These are phyloP conservation scores for Penicillium paneum DNA, from an alignment of 2,329 filamentous ascomycete genomes.

Conservation along the genomic window DNA sequence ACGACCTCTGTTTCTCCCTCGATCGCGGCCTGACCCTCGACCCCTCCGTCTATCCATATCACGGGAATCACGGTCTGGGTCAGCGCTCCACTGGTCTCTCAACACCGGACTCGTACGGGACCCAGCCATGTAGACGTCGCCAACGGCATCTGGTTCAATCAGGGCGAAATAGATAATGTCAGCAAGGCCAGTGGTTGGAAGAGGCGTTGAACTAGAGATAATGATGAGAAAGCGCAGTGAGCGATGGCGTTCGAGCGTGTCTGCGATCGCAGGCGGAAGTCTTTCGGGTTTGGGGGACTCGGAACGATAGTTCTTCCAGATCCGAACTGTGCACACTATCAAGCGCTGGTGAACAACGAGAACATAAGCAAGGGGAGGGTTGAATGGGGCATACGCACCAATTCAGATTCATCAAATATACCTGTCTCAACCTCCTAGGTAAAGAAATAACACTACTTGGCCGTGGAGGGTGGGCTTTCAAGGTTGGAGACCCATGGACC, in stretches of 20 bases:
- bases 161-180: constrained; percentile 3
- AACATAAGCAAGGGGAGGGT: constrained; percentile 16
- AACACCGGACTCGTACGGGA: constrained; percentile 49
- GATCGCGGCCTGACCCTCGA: constrained; percentile 41
- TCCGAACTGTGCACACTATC: constrained; percentile 5
- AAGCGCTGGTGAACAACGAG: constrained; percentile 8
- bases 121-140: constrained; percentile 48
- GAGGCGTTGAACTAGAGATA: constrained; percentile 10
- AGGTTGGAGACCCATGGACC: neutral
- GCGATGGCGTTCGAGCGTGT: constrained; percentile 24
- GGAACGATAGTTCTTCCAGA: constrained; percentile 36
- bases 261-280: constrained; percentile 28
- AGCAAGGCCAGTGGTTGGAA: constrained; percentile 9
- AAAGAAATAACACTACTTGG: constrained; percentile 4
- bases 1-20: constrained; percentile 42
- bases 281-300: constrained; percentile 28
- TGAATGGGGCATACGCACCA: constrained; percentile 16
- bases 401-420: constrained; percentile 10
- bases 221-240: constrained; percentile 15
- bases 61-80: constrained; percentile 41
- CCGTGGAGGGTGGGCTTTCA: neutral
- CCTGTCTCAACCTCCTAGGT: neutral
- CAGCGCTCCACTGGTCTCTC: constrained; percentile 51
- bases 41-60: constrained; percentile 38
- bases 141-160: constrained; percentile 42